Evolutionary conservation across 768 basidiomycete genomes (phyloP).

Genomic region (Phanerochaete carnosa): DNA sequence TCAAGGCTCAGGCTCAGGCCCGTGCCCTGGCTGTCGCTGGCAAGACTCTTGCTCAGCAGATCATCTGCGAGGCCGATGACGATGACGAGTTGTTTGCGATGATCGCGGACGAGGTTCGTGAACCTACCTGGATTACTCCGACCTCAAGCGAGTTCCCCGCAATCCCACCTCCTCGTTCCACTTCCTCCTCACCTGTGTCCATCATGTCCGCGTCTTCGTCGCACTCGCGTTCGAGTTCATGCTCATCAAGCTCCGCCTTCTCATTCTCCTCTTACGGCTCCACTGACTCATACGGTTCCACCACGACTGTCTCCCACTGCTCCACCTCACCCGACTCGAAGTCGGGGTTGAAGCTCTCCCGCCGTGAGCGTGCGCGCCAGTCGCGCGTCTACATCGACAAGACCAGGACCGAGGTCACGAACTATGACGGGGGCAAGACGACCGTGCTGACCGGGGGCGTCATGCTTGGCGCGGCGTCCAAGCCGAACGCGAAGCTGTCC

Average conservation of each 20-base stretch:
- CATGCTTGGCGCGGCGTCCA: slow-evolving; percentile 60
- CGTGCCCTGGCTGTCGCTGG: slow-evolving; percentile 33
- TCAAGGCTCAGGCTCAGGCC: slow-evolving; percentile 17
- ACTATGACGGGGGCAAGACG: slow-evolving; percentile 86
- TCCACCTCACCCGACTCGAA: slow-evolving; percentile 21
- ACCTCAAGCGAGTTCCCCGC: slow-evolving; percentile 56
- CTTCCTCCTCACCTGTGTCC: slow-evolving; percentile 39
- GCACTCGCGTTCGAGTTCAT: slow-evolving; percentile 50
- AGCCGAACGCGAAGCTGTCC: slow-evolving; percentile 16
- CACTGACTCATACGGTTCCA: slow-evolving; percentile 36
- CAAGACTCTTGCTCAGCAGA: slow-evolving; percentile 72
- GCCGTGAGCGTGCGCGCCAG: slow-evolving; percentile 67
- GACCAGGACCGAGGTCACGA: slow-evolving; percentile 75
- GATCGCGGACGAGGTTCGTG: slow-evolving; percentile 68
- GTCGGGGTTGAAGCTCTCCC: slow-evolving; percentile 46
- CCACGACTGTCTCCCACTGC: slow-evolving; percentile 41
- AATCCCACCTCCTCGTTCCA: slow-evolving; percentile 30
- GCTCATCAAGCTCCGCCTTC: slow-evolving; percentile 70
- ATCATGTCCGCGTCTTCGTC: slow-evolving; percentile 51
- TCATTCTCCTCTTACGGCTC: slow-evolving; percentile 60
- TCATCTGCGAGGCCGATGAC: slow-evolving; percentile 67
- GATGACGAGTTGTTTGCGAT: slow-evolving; percentile 72
- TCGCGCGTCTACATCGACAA: slow-evolving; percentile 72
- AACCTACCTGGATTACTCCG: slow-evolving; percentile 69
- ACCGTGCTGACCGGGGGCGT: slow-evolving; percentile 85